Evolutionary conservation across 805 yeast genomes (phyloP).

Genomic region (Metschnikowia aberdeeniae): DNA sequence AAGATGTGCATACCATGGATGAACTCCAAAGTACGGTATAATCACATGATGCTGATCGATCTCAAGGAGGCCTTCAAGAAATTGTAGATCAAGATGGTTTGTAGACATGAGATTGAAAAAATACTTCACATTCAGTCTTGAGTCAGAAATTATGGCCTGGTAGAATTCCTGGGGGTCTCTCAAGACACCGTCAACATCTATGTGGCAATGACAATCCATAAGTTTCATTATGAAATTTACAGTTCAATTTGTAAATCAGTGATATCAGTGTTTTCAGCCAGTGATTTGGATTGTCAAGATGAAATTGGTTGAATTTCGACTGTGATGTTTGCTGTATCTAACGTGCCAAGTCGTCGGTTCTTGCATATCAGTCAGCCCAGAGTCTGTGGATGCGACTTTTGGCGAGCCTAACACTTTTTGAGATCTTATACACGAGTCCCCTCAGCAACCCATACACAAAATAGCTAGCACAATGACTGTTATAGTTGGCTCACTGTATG

Average conservation of each 20-base stretch:
- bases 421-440: background rate
- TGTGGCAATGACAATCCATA: slow-evolving; percentile 34
- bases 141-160: slow-evolving; percentile 4
- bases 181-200: slow-evolving; percentile 16
- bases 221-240: slow-evolving; percentile 3
- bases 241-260: too few species aligned
- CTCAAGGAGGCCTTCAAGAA: slow-evolving; percentile 20
- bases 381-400: slow-evolving; percentile 1
- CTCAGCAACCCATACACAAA: slow-evolving; percentile 1
- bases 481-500: slow-evolving; percentile 66
- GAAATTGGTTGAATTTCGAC: too few species aligned
- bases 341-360: background rate
- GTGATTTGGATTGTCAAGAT: too few species aligned
- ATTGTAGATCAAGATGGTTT: slow-evolving; percentile 29
- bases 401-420: background rate
- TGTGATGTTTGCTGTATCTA: too few species aligned
- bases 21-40: slow-evolving; percentile 65
- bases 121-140: slow-evolving; percentile 2
- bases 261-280: too few species aligned
- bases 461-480: slow-evolving; percentile 48
- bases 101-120: slow-evolving; percentile 38
- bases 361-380: background rate
- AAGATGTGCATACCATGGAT: slow-evolving; percentile 87
- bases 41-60: slow-evolving; percentile 17
- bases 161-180: slow-evolving; percentile 7